These are phyloP conservation scores for Xylariaceae sp. DNA, from an alignment of 2,329 filamentous ascomycete genomes.

Conservation along the genomic window DNA sequence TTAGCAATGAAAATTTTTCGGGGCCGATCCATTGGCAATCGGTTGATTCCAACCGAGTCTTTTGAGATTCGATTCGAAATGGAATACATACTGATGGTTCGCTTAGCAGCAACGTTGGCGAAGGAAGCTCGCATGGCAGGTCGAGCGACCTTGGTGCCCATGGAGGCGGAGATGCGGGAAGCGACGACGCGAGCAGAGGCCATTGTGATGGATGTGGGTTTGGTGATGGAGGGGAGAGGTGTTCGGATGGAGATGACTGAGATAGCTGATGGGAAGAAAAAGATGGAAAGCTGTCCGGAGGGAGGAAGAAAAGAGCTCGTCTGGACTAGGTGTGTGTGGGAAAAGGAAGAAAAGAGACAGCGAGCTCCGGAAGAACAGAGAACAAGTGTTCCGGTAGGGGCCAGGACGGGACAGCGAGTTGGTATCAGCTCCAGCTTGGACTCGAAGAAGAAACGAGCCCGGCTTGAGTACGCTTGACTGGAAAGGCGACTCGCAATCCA, in stretches of 20 bases:
- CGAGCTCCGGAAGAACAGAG: conserved; percentile 26
- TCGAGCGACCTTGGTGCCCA: conserved; percentile 74
- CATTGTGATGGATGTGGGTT: conserved; percentile 61
- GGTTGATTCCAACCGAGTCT: conserved; percentile 12
- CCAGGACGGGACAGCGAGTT: conserved; percentile 5
- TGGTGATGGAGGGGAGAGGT: conserved; percentile 37
- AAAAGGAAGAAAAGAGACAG: conserved; percentile 25
- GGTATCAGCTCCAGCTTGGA: not conserved
- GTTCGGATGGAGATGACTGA: conserved; percentile 29
- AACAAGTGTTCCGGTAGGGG: conserved; percentile 19
- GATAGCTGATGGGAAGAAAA: conserved; percentile 18
- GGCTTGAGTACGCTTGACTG: not conserved
- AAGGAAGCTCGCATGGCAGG: conserved; percentile 65
- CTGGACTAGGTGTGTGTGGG: conserved; percentile 22
- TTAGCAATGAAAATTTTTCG: conserved; percentile 8
- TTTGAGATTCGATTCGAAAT: not conserved
- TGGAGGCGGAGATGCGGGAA: conserved; percentile 72
- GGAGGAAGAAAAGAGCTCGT: conserved; percentile 25
- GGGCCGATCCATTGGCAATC: conserved; percentile 3
- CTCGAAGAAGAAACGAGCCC: conserved; percentile 4
- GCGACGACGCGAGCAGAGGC: conserved; percentile 72
- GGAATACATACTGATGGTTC: conserved; percentile 64
- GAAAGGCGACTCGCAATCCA: conserved; percentile 15
- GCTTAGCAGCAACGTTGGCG: conserved; percentile 62
- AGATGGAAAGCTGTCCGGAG: conserved; percentile 19